Conservation (phyloP, 1,139 yeast species). For the Blastobotrys illinoisensis region DNA sequence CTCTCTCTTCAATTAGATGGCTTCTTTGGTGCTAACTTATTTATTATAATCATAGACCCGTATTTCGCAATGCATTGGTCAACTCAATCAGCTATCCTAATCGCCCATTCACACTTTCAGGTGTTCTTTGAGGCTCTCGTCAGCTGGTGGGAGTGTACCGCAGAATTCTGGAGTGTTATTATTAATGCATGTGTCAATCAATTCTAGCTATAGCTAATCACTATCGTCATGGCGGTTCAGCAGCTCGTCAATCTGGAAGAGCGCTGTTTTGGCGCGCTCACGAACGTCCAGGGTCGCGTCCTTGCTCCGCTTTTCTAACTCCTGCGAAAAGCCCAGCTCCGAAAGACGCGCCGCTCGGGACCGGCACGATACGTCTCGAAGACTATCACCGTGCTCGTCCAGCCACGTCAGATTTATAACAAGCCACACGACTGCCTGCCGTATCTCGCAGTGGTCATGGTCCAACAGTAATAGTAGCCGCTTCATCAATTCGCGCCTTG, state of each 20-base stretch:
- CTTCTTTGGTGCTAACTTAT: constrained; percentile 32
- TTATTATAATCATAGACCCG: too few relatives aligned
- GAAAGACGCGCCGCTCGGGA: constrained; percentile 28
- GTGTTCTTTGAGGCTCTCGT: too few relatives aligned
- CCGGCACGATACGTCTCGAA: constrained; percentile 19
- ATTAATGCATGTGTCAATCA: too few relatives aligned
- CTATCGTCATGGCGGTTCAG: background rate
- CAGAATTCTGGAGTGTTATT: too few relatives aligned
- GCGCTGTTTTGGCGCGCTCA: constrained; percentile 46
- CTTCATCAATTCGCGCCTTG: constrained; percentile 39
- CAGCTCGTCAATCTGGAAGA: constrained; percentile 32
- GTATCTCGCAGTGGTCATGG: constrained; percentile 39
- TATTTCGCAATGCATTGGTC: too few relatives aligned
- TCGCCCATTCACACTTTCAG: too few relatives aligned
- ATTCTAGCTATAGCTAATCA: too few relatives aligned
- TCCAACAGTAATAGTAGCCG: constrained; percentile 33
- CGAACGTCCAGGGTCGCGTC: constrained; percentile 41
- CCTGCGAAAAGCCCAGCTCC: constrained; percentile 39
- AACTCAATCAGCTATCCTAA: too few relatives aligned
- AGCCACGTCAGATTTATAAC: constrained; percentile 53
- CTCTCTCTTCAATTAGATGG: constrained; percentile 43
- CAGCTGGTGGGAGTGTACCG: too few relatives aligned
- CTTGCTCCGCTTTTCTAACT: constrained; percentile 30
- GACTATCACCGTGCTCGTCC: constrained; percentile 32
- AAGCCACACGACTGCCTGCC: constrained; percentile 54